Evolutionary conservation across 2,329 filamentous ascomycete genomes (phyloP).

Genomic region (Hypoxylon sp.): DNA sequence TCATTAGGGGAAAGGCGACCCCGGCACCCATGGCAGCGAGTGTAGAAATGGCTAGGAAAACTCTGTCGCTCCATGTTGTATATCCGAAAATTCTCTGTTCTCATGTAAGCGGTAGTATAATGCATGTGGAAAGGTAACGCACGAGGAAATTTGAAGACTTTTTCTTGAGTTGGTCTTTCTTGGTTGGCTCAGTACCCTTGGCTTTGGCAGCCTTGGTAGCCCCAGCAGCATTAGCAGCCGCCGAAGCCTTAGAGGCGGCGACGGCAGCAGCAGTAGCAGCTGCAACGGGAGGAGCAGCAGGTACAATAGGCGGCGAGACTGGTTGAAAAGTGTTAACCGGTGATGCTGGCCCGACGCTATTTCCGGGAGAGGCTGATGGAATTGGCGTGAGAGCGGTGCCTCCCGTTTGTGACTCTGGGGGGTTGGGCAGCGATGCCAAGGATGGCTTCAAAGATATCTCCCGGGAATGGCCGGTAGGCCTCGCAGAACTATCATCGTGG

Average conservation of each 20-base stretch:
- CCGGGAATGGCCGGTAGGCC: slow-evolving; percentile 12
- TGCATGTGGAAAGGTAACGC: slow-evolving; percentile 10
- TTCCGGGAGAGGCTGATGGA: slow-evolving; percentile 32
- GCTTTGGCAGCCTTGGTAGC: slow-evolving; percentile 4
- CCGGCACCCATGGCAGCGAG: slow-evolving; percentile 43
- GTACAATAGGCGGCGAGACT: neutral
- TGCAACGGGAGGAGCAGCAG: neutral
- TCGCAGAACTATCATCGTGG: slow-evolving; percentile 12
- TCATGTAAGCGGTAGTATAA: slow-evolving; percentile 20
- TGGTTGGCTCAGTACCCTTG: slow-evolving; percentile 19
- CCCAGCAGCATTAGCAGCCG: slow-evolving; percentile 10
- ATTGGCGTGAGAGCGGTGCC: slow-evolving; percentile 35
- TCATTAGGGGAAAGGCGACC: slow-evolving; percentile 56
- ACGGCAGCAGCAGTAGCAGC: neutral
- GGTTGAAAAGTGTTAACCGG: slow-evolving; percentile 18
- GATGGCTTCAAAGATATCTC: slow-evolving; percentile 39
- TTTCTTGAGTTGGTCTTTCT: slow-evolving; percentile 33
- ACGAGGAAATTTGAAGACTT: slow-evolving; percentile 40
- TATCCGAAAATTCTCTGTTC: slow-evolving; percentile 44
- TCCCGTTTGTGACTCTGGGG: slow-evolving; percentile 27
- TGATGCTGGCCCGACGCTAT: slow-evolving; percentile 26
- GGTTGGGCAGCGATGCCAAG: slow-evolving; percentile 35
- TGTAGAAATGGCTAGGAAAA: slow-evolving; percentile 38
- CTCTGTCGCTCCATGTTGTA: slow-evolving; percentile 41
- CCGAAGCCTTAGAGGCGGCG: slow-evolving; percentile 9